phyloP scores from a whole-genome alignment of 2,329 filamentous ascomycete genomes.

The Dothideomycetidae sp. region DNA sequence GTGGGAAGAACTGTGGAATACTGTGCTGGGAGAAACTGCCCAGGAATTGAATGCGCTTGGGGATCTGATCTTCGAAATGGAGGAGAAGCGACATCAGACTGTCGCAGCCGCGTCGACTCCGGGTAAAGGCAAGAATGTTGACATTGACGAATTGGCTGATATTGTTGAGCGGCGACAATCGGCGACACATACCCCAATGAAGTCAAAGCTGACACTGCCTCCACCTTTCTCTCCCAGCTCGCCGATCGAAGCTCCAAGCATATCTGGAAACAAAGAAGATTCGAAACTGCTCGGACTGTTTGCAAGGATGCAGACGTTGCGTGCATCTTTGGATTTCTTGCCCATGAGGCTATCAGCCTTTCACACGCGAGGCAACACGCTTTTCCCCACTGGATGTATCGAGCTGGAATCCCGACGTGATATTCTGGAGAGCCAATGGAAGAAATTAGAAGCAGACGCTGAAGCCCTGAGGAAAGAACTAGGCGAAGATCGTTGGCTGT shows the following conservation, averaged over 20 bases:
- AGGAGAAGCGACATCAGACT: slow-evolving; percentile 78
- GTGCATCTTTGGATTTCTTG: slow-evolving; percentile 85
- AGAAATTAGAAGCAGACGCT: slow-evolving; percentile 76
- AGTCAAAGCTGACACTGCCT: slow-evolving; percentile 51
- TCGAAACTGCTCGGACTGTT: slow-evolving; percentile 80
- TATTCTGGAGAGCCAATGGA: slow-evolving; percentile 70
- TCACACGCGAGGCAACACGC: slow-evolving; percentile 56
- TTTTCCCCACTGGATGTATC: slow-evolving; percentile 82
- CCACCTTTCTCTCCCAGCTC: slow-evolving; percentile 44
- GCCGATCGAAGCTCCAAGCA: slow-evolving; percentile 45
- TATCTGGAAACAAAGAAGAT: slow-evolving; percentile 58
- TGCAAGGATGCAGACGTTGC: slow-evolving; percentile 84
- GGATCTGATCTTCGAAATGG: slow-evolving; percentile 89
- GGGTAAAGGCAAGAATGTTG: slow-evolving; percentile 39
- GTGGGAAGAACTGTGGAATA: slow-evolving; percentile 95
- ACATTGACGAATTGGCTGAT: slow-evolving; percentile 80
- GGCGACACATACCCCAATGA: slow-evolving; percentile 31
- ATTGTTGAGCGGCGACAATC: slow-evolving; percentile 76
- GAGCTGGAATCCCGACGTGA: slow-evolving; percentile 66
- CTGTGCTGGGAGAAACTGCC: slow-evolving; percentile 82
- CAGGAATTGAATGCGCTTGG: slow-evolving; percentile 70
- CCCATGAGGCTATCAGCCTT: slow-evolving; percentile 90
- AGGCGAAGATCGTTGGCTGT: slow-evolving; percentile 88
- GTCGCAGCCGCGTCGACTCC: slow-evolving; percentile 52
- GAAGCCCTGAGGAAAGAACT: slow-evolving; percentile 80